A percentile compares a stretch with the other conserved stretches of the same genome.
These are phyloP conservation scores for Pleurotus tuoliensis DNA, from an alignment of 768 basidiomycete species.

Conservation along the genomic window DNA sequence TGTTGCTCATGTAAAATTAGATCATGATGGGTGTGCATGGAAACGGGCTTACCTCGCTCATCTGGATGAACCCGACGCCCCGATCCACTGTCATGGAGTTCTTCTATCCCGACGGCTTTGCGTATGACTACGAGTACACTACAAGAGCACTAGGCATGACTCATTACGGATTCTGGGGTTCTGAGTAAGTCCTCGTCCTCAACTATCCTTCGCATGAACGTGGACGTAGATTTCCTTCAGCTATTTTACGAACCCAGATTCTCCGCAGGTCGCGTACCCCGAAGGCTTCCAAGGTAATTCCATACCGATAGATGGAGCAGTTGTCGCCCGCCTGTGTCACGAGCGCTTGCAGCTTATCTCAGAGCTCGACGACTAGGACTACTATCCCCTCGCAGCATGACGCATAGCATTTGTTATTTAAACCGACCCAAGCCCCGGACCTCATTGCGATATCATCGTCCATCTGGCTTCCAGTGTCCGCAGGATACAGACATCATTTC, in stretches of 20 bases:
- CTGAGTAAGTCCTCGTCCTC: constrained; percentile 38
- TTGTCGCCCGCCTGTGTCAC: constrained; percentile 57
- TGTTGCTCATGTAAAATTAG: constrained; percentile 32
- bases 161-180: constrained; percentile 84
- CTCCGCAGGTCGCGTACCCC: constrained; percentile 70
- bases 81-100: constrained; percentile 90
- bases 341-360: constrained; percentile 53
- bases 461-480: too few relatives aligned
- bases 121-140: constrained; percentile 81
- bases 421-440: background rate
- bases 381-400: background rate
- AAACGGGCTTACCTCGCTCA: constrained; percentile 80
- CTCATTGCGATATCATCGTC: background rate
- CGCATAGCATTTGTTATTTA: background rate
- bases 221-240: constrained; percentile 28
- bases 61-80: constrained; percentile 90
- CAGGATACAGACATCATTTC: too few relatives aligned
- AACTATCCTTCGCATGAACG: background rate
- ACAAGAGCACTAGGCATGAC: constrained; percentile 78
- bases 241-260: constrained; percentile 68
- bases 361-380: constrained; percentile 56
- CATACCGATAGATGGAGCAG: constrained; percentile 77
- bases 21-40: constrained; percentile 95
- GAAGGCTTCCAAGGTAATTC: constrained; percentile 86
- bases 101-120: constrained; percentile 82